Evolutionary conservation across 176 grass and related monocot genomes (phyloP).

Genomic region (Dactylis glomerata): DNA sequence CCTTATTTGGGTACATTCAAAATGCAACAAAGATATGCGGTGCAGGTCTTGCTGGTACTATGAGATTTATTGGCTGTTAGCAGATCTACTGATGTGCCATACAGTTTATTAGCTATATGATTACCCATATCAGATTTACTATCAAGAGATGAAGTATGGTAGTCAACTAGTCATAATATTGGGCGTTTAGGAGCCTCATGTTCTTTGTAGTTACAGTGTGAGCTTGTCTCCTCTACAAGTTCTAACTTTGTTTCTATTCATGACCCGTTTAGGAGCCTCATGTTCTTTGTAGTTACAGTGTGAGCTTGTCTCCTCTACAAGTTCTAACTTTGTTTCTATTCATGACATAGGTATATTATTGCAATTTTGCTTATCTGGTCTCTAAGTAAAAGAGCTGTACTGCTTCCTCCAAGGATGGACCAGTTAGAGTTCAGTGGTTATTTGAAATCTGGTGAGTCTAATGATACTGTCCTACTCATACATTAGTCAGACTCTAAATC

Average conservation of each 20-base stretch:
- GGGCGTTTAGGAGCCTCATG: neutral
- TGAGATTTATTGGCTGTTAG: conserved; percentile 8
- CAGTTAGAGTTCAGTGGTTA: conserved; percentile 82
- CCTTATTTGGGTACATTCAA: neutral
- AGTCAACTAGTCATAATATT: neutral
- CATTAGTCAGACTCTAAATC: conserved; percentile 7
- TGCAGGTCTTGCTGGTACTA: neutral
- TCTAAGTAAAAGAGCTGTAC: conserved; percentile 74
- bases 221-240: conserved; percentile 1
- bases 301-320: conserved; percentile 3
- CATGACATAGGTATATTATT: conserved; percentile 62
- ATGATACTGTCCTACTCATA: neutral
- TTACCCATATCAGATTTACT: neutral
- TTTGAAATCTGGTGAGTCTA: conserved; percentile 82
- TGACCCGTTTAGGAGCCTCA: neutral
- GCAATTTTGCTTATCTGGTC: conserved; percentile 70
- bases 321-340: conserved; percentile 4
- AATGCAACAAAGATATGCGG: neutral
- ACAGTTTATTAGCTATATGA: neutral
- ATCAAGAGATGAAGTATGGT: neutral
- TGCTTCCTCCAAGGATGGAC: conserved; percentile 79
- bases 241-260: conserved; percentile 7
- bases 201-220: neutral
- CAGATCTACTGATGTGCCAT: neutral
- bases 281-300: neutral